Conservation (phyloP, 2,329 filamentous ascomycete genomes). For the Colletotrichum nymphaeae region DNA sequence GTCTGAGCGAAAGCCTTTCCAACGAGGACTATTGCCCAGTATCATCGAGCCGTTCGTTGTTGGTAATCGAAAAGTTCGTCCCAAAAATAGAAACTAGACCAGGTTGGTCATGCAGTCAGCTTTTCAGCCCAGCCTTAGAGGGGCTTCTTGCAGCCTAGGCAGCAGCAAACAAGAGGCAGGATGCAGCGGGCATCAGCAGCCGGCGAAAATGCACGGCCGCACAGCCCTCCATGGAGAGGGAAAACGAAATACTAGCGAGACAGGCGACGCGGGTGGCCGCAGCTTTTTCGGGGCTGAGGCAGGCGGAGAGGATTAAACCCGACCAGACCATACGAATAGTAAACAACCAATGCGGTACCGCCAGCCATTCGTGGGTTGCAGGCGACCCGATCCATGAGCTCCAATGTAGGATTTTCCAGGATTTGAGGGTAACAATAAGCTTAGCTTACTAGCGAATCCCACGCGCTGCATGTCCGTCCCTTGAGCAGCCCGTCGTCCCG, state of each 20-base stretch:
- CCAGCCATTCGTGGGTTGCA: not conserved
- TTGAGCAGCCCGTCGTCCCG: not conserved
- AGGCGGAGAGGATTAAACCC: not conserved
- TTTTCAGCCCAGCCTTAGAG: not conserved
- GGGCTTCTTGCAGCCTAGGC: not conserved
- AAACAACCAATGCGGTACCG: not conserved
- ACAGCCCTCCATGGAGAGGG: not conserved
- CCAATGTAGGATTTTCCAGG: not conserved
- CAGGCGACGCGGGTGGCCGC: not conserved
- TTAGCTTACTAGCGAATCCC: slow-evolving; percentile 10
- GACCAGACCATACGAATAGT: not conserved
- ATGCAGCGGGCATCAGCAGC: not conserved
- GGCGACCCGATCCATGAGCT: not conserved
- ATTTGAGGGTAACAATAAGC: slow-evolving; percentile 1
- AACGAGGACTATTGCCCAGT: not conserved
- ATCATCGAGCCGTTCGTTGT: not conserved
- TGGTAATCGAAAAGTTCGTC: not conserved
- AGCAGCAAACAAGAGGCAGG: not conserved
- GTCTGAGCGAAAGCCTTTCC: too few relatives aligned
- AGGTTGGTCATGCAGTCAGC: not conserved
- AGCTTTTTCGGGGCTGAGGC: not conserved
- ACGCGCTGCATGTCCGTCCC: not conserved
- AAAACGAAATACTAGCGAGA: not conserved
- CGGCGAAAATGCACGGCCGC: not conserved
- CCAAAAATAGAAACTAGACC: slow-evolving; percentile 10